These are phyloP conservation scores for Paragyromitra xinjiangensis DNA, from an alignment of 495 filamentous ascomycete species.

Conservation along the genomic window DNA sequence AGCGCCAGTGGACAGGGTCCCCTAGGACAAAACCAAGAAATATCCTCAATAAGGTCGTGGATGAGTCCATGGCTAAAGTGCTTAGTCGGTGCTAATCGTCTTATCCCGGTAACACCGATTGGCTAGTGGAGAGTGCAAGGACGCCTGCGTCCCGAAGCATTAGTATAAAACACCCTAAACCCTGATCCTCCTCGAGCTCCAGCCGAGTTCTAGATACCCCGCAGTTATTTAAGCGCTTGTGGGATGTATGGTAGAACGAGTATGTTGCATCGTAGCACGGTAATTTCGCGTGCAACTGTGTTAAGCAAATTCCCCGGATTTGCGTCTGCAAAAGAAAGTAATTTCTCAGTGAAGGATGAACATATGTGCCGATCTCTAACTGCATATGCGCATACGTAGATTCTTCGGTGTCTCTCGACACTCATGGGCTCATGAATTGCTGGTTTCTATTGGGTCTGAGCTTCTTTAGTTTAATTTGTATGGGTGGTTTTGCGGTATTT, in stretches of 20 bases:
- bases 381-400: neutral
- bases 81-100: neutral
- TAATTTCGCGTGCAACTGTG: conserved; percentile 6
- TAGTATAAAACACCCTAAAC: conserved; percentile 1
- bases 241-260: neutral
- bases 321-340: neutral
- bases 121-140: neutral
- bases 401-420: neutral
- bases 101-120: neutral
- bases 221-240: neutral
- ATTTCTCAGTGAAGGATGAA: neutral
- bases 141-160: neutral
- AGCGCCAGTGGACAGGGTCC: neutral
- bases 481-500: neutral
- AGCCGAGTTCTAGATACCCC: conserved; percentile 5
- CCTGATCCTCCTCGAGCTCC: neutral
- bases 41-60: conserved; percentile 1
- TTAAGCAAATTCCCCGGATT: conserved; percentile 2
- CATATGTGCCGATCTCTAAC: neutral
- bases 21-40: neutral
- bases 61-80: neutral
- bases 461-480: neutral
- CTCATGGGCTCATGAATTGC: neutral
- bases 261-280: neutral
- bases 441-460: neutral